A percentile compares a stretch with the other conserved stretches of the same genome.
These are phyloP conservation scores for Cladosporium sp. DNA, from an alignment of 2,329 filamentous ascomycete genomes.

Conservation along the genomic window DNA sequence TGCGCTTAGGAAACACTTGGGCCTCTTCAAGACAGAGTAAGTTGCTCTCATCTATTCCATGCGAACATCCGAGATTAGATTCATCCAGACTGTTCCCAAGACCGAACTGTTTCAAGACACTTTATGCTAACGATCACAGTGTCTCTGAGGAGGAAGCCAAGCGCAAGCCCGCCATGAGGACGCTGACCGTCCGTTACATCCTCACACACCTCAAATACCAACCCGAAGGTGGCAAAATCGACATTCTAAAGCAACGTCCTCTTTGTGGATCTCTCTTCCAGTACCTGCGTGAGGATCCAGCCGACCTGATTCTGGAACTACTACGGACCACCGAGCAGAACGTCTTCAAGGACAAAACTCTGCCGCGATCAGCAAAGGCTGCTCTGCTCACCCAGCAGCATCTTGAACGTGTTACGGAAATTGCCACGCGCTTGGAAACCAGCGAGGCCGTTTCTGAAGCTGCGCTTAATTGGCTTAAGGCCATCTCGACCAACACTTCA, in stretches of 20 bases:
- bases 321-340: conserved; percentile 64
- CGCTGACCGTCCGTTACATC: conserved; percentile 76
- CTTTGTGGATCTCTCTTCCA: conserved; percentile 68
- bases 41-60: neutral
- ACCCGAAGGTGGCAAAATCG: conserved; percentile 69
- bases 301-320: conserved; percentile 69
- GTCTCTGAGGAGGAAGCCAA: conserved; percentile 52
- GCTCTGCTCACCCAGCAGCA: conserved; percentile 38
- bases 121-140: conserved; percentile 8
- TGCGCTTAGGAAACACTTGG: conserved; percentile 73
- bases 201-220: conserved; percentile 75
- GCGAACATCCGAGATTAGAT: too few species aligned
- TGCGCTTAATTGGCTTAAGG: conserved; percentile 69
- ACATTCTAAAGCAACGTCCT: conserved; percentile 71
- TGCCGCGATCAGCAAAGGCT: conserved; percentile 66
- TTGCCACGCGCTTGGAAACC: conserved; percentile 53
- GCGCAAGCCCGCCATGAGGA: conserved; percentile 71
- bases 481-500: conserved; percentile 66
- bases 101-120: neutral
- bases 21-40: conserved; percentile 55
- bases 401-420: conserved; percentile 38
- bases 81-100: too few species aligned
- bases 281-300: conserved; percentile 70
- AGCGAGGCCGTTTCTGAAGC: conserved; percentile 58
- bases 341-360: conserved; percentile 68